These are phyloP conservation scores for Blastobotrys mokoenaii DNA, from an alignment of 805 yeast genomes.

Conservation along the genomic window DNA sequence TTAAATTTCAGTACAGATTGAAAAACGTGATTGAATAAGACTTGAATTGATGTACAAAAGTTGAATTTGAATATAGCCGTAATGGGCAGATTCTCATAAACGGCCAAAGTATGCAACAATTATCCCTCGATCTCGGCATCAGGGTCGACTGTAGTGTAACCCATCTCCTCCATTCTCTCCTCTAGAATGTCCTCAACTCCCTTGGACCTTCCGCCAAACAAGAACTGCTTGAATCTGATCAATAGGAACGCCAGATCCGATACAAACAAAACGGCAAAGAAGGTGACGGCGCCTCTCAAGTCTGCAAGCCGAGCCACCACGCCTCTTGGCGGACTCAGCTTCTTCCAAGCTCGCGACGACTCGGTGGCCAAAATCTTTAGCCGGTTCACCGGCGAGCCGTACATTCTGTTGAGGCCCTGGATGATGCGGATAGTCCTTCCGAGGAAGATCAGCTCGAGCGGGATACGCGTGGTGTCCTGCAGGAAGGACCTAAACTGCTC, in stretches of 20 bases:
- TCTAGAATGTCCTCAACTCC: constrained; percentile 12
- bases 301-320: constrained; percentile 1
- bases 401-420: constrained; percentile 56
- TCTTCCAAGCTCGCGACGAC: constrained; percentile 30
- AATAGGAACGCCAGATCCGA: constrained; percentile 10
- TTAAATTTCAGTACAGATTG: too few species aligned
- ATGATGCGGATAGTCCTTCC: constrained; percentile 68
- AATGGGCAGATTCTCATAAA: too few species aligned
- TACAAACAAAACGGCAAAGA: constrained; percentile 6
- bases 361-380: constrained; percentile 52
- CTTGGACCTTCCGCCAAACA: background rate
- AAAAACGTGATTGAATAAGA: too few species aligned
- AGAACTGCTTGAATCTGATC: constrained; percentile 5
- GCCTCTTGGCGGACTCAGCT: background rate
- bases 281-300: constrained; percentile 10
- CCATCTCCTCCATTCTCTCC: constrained; percentile 9
- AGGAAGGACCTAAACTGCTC: constrained; percentile 48
- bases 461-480: constrained; percentile 56
- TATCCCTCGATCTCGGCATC: too few species aligned
- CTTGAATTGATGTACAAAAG: too few species aligned
- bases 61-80: too few species aligned
- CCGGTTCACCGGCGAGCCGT: constrained; percentile 70
- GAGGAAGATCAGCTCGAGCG: constrained; percentile 55
- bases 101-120: too few species aligned
- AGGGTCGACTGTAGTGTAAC: too few species aligned